Conservation (phyloP, 768 basidiomycete genomes). For the Multifurca ochricompacta region DNA sequence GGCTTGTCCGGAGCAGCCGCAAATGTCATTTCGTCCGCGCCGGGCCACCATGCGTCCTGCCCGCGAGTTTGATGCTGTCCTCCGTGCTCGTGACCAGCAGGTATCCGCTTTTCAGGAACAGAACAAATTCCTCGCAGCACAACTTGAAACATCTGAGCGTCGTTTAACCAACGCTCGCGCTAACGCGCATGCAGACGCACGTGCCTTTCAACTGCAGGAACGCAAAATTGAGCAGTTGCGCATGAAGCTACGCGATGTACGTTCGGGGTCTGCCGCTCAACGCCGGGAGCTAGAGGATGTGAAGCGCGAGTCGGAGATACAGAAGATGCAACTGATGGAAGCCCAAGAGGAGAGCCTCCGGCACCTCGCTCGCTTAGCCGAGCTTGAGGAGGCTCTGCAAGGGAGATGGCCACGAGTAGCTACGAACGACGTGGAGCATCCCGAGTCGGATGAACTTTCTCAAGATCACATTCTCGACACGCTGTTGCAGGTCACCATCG, state of each 20-base stretch:
- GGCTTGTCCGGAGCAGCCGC: slow-evolving; percentile 1
- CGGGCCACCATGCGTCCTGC: slow-evolving; percentile 13
- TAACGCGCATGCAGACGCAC: slow-evolving; percentile 12
- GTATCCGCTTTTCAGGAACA: slow-evolving; percentile 16
- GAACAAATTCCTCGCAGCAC: slow-evolving; percentile 3
- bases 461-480: slow-evolving; percentile 12
- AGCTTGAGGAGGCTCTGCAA: slow-evolving; percentile 12
- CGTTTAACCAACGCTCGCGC: slow-evolving; percentile 18
- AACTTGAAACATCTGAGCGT: slow-evolving; percentile 10
- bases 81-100: slow-evolving; percentile 18
- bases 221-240: slow-evolving; percentile 19
- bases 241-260: slow-evolving; percentile 13
- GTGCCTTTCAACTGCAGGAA: slow-evolving; percentile 15
- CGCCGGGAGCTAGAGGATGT: slow-evolving; percentile 14
- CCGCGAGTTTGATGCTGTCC: slow-evolving; percentile 14
- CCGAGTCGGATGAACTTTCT: background rate
- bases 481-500: slow-evolving; percentile 2
- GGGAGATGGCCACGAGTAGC: background rate
- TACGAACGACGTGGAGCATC: background rate
- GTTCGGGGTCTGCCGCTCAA: slow-evolving; percentile 3
- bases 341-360: slow-evolving; percentile 6
- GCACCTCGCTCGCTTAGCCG: slow-evolving; percentile 10
- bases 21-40: slow-evolving; percentile 13
- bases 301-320: slow-evolving; percentile 6
- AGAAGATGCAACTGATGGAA: background rate